phyloP scores from a whole-genome alignment of 2,329 filamentous ascomycete species.

The Coniochaeta prunicola region DNA sequence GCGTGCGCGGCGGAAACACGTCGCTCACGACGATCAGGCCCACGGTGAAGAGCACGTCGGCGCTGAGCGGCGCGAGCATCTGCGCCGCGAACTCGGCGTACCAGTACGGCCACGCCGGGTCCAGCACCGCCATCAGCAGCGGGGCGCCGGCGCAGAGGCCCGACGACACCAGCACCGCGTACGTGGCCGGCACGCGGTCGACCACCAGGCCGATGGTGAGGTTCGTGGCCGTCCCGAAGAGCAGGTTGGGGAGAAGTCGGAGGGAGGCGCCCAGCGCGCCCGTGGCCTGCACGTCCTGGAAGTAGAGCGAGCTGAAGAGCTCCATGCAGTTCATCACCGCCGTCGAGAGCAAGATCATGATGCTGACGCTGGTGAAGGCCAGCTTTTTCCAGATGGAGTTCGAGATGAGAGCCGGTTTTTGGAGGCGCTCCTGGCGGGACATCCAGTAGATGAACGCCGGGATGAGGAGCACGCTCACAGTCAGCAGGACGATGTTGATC shows the following conservation, averaged over 20 bases:
- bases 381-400: constrained; percentile 54
- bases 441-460: constrained; percentile 49
- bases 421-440: constrained; percentile 32
- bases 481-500: constrained; percentile 36
- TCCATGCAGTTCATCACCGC: constrained; percentile 36
- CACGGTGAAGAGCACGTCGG: constrained; percentile 46
- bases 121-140: constrained; percentile 38
- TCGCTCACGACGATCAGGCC: constrained; percentile 46
- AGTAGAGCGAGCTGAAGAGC: constrained; percentile 33
- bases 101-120: constrained; percentile 37
- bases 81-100: constrained; percentile 26
- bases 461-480: constrained; percentile 31
- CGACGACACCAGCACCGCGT: constrained; percentile 22
- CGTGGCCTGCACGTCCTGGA: constrained; percentile 34
- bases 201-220: constrained; percentile 28
- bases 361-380: constrained; percentile 48
- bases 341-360: constrained; percentile 32
- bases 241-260: constrained; percentile 30
- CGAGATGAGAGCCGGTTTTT: constrained; percentile 47
- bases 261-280: constrained; percentile 31
- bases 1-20: constrained; percentile 46
- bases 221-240: constrained; percentile 25
- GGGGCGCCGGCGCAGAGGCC: constrained; percentile 31
- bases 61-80: constrained; percentile 23
- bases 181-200: constrained; percentile 21